Conservation (phyloP, 176 grass and related monocot species). For the Carex scoparia region DNA sequence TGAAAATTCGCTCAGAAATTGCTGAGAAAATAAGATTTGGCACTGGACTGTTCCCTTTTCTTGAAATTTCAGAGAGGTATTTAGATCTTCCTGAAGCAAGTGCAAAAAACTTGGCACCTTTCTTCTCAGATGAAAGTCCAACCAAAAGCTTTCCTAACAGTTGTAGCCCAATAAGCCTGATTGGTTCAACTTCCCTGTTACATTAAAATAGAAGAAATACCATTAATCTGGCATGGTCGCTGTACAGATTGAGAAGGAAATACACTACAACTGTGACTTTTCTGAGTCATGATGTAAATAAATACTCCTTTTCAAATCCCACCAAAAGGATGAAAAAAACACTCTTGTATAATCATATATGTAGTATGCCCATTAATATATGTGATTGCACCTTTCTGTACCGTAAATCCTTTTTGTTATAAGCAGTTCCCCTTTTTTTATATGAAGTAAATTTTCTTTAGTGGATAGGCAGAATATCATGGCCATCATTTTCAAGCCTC, state of each 20-base stretch:
- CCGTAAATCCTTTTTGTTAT: not conserved
- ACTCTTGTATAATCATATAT: not conserved
- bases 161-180: slow-evolving; percentile 86
- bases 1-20: slow-evolving; percentile 79
- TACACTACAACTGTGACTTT: slow-evolving; percentile 12
- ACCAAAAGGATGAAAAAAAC: not conserved
- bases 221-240: slow-evolving; percentile 12
- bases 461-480: not conserved
- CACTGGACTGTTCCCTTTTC: slow-evolving; percentile 38
- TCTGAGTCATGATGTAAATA: slow-evolving; percentile 7
- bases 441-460: not conserved
- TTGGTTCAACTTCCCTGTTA: slow-evolving; percentile 76
- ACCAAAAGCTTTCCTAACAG: slow-evolving; percentile 89
- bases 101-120: slow-evolving; percentile 73
- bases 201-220: slow-evolving; percentile 18
- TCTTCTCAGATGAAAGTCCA: slow-evolving; percentile 77
- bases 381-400: not conserved
- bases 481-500: not conserved
- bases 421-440: not conserved
- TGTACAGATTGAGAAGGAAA: slow-evolving; percentile 17
- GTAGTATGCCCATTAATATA: not conserved
- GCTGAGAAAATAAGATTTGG: slow-evolving; percentile 65
- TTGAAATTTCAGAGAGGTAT: slow-evolving; percentile 53
- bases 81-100: slow-evolving; percentile 70
- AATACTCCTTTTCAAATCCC: slow-evolving; percentile 14